These are phyloP conservation scores for Haematococcus lacustris DNA, from an alignment of 139 green algal genomes.

Conservation along the genomic window DNA sequence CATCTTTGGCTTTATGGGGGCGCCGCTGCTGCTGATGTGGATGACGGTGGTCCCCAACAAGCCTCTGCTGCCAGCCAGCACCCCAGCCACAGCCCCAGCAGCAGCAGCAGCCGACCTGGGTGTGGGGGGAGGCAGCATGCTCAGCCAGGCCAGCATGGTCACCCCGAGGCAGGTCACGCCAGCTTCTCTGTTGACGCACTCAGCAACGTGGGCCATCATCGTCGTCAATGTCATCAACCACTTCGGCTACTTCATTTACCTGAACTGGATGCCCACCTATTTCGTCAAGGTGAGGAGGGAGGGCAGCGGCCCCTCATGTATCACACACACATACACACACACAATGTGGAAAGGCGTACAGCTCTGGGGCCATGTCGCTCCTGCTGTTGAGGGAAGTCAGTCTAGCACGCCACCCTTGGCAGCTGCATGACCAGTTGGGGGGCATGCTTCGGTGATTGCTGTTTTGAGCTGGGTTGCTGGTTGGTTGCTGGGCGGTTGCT, in stretches of 20 bases:
- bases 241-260: constrained; percentile 90
- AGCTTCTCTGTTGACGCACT: constrained; percentile 40
- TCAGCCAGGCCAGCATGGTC: too few species aligned
- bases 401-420: too few species aligned
- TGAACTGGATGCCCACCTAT: constrained; percentile 92
- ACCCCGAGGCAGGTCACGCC: constrained; percentile 5
- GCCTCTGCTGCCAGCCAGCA: not conserved
- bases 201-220: constrained; percentile 78
- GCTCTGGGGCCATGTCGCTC: too few species aligned
- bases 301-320: too few species aligned
- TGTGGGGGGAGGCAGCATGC: not conserved
- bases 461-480: too few species aligned
- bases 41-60: constrained; percentile 43
- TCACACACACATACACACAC: too few species aligned
- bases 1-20: constrained; percentile 65
- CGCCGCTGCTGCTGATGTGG: constrained; percentile 70
- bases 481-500: too few species aligned
- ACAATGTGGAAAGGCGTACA: too few species aligned
- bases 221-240: constrained; percentile 81
- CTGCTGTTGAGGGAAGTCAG: too few species aligned
- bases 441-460: too few species aligned
- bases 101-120: not conserved
- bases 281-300: constrained; percentile 54
- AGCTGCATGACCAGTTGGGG: too few species aligned
- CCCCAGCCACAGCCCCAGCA: not conserved